Conservation (phyloP, 495 filamentous ascomycete species). For the Articulospora tetracladia region DNA sequence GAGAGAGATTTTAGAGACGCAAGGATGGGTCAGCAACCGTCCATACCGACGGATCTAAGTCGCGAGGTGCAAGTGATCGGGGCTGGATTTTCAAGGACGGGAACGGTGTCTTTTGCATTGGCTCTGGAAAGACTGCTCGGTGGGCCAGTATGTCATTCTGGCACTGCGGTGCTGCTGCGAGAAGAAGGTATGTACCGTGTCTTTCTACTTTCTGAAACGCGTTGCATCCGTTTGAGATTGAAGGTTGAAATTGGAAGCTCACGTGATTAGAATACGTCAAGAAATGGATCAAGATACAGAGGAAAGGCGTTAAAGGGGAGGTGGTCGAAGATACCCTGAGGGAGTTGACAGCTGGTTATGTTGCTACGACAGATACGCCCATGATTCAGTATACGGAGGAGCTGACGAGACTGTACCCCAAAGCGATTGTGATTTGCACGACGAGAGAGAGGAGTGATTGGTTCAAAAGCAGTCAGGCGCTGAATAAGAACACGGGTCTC, state of each 20-base stretch:
- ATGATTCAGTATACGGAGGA: conserved; percentile 29
- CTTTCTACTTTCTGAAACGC: neutral
- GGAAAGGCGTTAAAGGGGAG: conserved; percentile 18
- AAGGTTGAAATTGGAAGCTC: neutral
- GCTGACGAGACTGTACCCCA: conserved; percentile 34
- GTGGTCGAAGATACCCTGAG: conserved; percentile 22
- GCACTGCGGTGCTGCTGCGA: conserved; percentile 29
- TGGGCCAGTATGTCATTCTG: conserved; percentile 36
- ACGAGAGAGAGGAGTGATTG: conserved; percentile 28
- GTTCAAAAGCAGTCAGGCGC: conserved; percentile 28
- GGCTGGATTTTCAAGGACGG: conserved; percentile 48
- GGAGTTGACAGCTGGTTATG: conserved; percentile 30
- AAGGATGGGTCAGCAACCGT: conserved; percentile 30
- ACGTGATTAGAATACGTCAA: conserved; percentile 22
- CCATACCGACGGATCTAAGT: conserved; percentile 30
- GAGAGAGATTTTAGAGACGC: neutral
- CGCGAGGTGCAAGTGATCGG: conserved; percentile 42
- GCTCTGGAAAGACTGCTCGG: conserved; percentile 43
- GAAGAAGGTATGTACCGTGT: conserved; percentile 25
- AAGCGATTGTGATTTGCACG: conserved; percentile 34
- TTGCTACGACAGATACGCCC: conserved; percentile 31
- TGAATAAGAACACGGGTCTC: conserved; percentile 21
- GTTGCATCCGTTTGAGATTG: too few species aligned
- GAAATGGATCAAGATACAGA: conserved; percentile 29
- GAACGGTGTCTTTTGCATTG: conserved; percentile 42